These are phyloP conservation scores for Sordaria brevicollis DNA, from an alignment of 495 filamentous ascomycete genomes.

Conservation along the genomic window DNA sequence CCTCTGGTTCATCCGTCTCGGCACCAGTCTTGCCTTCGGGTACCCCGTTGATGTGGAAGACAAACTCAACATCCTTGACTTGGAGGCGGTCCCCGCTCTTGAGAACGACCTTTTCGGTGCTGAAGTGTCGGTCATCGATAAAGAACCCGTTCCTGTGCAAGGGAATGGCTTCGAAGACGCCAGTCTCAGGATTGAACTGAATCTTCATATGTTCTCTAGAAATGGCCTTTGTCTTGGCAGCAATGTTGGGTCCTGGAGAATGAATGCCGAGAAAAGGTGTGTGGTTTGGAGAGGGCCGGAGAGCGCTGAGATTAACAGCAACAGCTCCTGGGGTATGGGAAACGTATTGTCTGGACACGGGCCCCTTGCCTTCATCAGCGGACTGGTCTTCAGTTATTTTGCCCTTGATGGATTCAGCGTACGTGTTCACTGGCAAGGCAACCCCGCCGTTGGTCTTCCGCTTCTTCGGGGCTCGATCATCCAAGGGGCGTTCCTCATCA, in stretches of 20 bases:
- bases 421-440: not conserved
- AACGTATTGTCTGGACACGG: constrained; percentile 35
- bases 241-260: constrained; percentile 50
- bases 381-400: constrained; percentile 13
- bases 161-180: constrained; percentile 69
- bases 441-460: constrained; percentile 19
- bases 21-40: constrained; percentile 57
- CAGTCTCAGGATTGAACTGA: constrained; percentile 61
- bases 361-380: constrained; percentile 15
- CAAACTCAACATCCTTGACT: constrained; percentile 66
- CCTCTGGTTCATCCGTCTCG: constrained; percentile 38
- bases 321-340: constrained; percentile 38
- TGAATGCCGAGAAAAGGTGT: constrained; percentile 76
- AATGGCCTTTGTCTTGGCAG: constrained; percentile 59
- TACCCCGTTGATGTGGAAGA: constrained; percentile 65
- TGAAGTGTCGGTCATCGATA: constrained; percentile 61
- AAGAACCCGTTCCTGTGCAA: constrained; percentile 82
- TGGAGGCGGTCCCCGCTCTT: constrained; percentile 65
- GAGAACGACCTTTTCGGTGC: constrained; percentile 52
- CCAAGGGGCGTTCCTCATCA: constrained; percentile 1
- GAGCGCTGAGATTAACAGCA: constrained; percentile 38
- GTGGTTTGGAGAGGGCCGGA: constrained; percentile 48
- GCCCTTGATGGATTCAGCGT: not conserved
- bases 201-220: constrained; percentile 82
- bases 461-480: constrained; percentile 25